These are phyloP conservation scores for Phytophthora sp. DNA, from an alignment of 352 stramenopile species.

Conservation along the genomic window DNA sequence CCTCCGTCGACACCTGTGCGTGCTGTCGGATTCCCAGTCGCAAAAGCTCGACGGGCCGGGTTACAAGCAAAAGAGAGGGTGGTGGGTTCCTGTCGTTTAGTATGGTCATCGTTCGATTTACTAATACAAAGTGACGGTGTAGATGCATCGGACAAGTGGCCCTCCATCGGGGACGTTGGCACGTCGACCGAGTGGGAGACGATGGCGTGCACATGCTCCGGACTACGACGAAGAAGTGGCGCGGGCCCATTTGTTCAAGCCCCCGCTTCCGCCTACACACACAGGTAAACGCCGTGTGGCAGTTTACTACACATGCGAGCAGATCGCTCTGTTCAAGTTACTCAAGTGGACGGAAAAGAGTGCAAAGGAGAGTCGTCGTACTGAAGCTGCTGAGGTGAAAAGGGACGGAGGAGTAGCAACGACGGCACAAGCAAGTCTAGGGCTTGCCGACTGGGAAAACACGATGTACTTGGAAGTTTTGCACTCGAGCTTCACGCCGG, in stretches of 20 bases:
- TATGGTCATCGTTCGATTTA: neutral
- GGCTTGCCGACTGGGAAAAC: slow-evolving; percentile 51
- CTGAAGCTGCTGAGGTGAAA: slow-evolving; percentile 12
- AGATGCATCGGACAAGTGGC: slow-evolving; percentile 31
- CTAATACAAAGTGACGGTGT: slow-evolving; percentile 19
- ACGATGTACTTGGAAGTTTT: slow-evolving; percentile 81
- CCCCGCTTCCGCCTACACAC: slow-evolving; percentile 42
- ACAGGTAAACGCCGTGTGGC: slow-evolving; percentile 55
- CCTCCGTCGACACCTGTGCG: slow-evolving; percentile 11
- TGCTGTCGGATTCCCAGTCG: slow-evolving; percentile 25
- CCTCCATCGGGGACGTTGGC: slow-evolving; percentile 13
- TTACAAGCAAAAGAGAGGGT: slow-evolving; percentile 32
- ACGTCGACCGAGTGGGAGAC: slow-evolving; percentile 35
- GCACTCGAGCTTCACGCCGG: slow-evolving; percentile 46
- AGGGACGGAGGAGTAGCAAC: neutral
- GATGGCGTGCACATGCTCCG: slow-evolving; percentile 36
- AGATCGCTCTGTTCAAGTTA: slow-evolving; percentile 74
- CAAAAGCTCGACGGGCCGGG: slow-evolving; percentile 20
- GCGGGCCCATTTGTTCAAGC: slow-evolving; percentile 35
- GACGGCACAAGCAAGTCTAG: neutral
- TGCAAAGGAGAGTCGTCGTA: slow-evolving; percentile 24
- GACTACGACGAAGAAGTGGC: slow-evolving; percentile 56
- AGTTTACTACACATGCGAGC: slow-evolving; percentile 76
- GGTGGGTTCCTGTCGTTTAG: slow-evolving; percentile 14
- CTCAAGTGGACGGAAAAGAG: slow-evolving; percentile 67